A percentile compares a stretch with the other conserved stretches of the same genome.
These are phyloP conservation scores for Ceratobasidium sp. DNA, from an alignment of 1,284 basidiomycete species.

Conservation along the genomic window DNA sequence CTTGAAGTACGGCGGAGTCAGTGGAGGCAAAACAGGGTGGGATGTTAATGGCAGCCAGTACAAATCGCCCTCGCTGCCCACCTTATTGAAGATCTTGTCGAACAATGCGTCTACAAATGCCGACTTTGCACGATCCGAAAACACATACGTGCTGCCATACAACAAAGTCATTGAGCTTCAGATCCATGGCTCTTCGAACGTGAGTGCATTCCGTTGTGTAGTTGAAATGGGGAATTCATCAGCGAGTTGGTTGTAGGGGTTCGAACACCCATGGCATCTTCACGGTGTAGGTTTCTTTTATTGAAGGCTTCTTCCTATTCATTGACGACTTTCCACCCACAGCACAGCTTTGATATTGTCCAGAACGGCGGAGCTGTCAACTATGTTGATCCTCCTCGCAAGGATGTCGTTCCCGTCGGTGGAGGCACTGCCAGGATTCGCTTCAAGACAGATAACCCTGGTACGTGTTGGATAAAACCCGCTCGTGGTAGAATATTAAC, in stretches of 20 bases:
- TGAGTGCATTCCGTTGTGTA: not conserved
- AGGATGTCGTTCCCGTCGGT: slow-evolving; percentile 57
- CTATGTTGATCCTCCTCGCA: slow-evolving; percentile 58
- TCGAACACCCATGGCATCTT: slow-evolving; percentile 42
- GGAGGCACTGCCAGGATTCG: slow-evolving; percentile 58
- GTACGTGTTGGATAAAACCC: not conserved
- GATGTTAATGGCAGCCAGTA: slow-evolving; percentile 41
- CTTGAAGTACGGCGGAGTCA: slow-evolving; percentile 33
- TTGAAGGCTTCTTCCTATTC: not conserved
- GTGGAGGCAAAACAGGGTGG: slow-evolving; percentile 33
- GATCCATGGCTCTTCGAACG: slow-evolving; percentile 24
- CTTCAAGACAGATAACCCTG: slow-evolving; percentile 65
- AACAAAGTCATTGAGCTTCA: slow-evolving; percentile 37
- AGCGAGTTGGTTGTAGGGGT: slow-evolving; percentile 12
- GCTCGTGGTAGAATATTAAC: not conserved
- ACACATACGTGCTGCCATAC: slow-evolving; percentile 34
- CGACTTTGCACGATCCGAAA: slow-evolving; percentile 30
- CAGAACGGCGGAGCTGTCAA: slow-evolving; percentile 58
- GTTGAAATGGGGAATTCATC: too few species aligned
- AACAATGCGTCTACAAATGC: slow-evolving; percentile 25
- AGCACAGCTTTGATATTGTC: slow-evolving; percentile 59
- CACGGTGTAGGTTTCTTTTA: slow-evolving; percentile 28
- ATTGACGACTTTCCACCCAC: slow-evolving; percentile 5
- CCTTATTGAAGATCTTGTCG: slow-evolving; percentile 35
- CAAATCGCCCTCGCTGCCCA: slow-evolving; percentile 28